Conservation (phyloP, 768 basidiomycete genomes). For the Tubosaeta sp. region DNA sequence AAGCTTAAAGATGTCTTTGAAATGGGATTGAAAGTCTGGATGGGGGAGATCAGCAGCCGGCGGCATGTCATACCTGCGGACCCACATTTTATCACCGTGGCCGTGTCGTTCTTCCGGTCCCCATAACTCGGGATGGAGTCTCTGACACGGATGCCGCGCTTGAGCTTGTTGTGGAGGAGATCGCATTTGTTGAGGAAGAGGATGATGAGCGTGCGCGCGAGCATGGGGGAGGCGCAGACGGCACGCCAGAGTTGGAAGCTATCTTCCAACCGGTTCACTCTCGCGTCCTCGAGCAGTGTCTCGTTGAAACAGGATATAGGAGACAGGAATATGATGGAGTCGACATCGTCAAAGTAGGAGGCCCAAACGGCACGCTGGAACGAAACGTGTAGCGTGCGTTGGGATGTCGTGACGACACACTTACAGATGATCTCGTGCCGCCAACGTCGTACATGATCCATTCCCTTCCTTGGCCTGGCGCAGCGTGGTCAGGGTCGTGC, state of each 20-base stretch:
- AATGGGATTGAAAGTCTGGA: constrained; percentile 75
- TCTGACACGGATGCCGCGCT: constrained; percentile 58
- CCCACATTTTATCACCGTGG: constrained; percentile 69
- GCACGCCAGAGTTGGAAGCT: constrained; percentile 72
- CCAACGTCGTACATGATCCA: constrained; percentile 84
- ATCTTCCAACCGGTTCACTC: constrained; percentile 73
- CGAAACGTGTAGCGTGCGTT: constrained; percentile 7
- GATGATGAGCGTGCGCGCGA: constrained; percentile 50
- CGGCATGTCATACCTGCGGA: constrained; percentile 7
- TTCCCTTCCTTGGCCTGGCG: constrained; percentile 57
- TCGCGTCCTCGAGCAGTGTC: constrained; percentile 62
- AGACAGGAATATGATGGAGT: constrained; percentile 77
- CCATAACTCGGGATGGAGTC: constrained; percentile 73
- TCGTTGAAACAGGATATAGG: constrained; percentile 81
- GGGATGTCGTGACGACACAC: constrained; percentile 5
- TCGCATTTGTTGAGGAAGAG: constrained; percentile 69
- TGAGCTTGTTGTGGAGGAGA: constrained; percentile 67
- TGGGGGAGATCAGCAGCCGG: constrained; percentile 7
- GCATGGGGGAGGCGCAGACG: constrained; percentile 64
- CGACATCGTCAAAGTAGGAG: constrained; percentile 77
- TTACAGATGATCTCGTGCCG: constrained; percentile 64
- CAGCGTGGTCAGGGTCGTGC: background rate
- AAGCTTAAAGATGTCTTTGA: constrained; percentile 65
- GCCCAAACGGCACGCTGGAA: constrained; percentile 69
- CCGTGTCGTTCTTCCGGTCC: constrained; percentile 64